Percentiles rank a stretch among this genome's conserved stretches.
These are phyloP conservation scores for Stachybotrys chlorohalonatus DNA, from an alignment of 2,329 filamentous ascomycete species.

Conservation along the genomic window DNA sequence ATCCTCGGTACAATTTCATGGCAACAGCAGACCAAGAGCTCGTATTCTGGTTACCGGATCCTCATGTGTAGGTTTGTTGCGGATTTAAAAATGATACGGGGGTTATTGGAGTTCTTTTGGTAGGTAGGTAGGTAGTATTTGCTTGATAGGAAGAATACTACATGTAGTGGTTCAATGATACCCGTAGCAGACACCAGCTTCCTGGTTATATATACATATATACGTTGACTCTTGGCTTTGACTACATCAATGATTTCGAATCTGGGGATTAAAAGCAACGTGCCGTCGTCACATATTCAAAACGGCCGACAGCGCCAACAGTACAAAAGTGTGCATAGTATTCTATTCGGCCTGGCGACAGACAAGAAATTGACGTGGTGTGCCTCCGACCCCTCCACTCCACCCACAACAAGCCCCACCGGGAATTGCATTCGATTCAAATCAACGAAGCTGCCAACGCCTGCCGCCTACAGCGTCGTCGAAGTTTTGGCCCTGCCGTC, in stretches of 20 bases:
- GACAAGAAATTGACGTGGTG: no score
- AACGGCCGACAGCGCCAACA: no score
- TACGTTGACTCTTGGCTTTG: no score
- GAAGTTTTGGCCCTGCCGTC: constrained; percentile 70
- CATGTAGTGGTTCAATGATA: neutral
- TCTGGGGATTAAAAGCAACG: no score
- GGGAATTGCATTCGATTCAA: neutral
- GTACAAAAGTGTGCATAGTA: no score
- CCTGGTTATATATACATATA: no score
- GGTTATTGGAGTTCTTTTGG: no score
- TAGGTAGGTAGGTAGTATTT: neutral
- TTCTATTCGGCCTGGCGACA: no score
- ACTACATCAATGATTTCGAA: no score
- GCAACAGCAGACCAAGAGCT: constrained; percentile 82
- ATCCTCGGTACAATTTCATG: constrained; percentile 85
- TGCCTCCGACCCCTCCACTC: no score
- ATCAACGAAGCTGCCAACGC: constrained; percentile 37
- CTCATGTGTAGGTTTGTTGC: constrained; percentile 30
- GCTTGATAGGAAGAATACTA: neutral
- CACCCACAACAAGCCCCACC: no score
- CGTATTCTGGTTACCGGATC: constrained; percentile 69
- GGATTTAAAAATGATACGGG: neutral
- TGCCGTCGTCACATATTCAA: no score
- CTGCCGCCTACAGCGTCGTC: constrained; percentile 72
- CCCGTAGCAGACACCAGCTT: neutral